Evolutionary conservation across 164 flowering plant species (phyloP).

Genomic region (Liquidambar formosana): DNA sequence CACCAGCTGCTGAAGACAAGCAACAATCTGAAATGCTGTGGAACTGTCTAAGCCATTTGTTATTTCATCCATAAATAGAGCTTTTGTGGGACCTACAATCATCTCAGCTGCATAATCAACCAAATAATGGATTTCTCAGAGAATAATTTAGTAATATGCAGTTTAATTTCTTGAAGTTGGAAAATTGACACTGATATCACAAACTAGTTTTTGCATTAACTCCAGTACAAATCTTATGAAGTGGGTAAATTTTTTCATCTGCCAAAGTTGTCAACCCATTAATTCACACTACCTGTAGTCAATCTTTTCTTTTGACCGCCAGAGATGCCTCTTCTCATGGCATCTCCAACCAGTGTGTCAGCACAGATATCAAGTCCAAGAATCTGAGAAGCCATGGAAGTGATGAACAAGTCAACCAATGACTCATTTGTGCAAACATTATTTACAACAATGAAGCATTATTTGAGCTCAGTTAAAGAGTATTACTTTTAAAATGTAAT

Average conservation of each 20-base stretch:
- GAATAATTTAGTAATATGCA: not conserved
- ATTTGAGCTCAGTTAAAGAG: constrained; percentile 1
- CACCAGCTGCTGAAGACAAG: constrained; percentile 47
- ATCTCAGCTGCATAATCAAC: constrained; percentile 42
- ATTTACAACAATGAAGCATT: not conserved
- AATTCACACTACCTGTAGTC: constrained; percentile 53
- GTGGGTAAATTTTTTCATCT: too few species aligned
- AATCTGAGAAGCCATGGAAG: constrained; percentile 36
- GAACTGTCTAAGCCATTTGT: constrained; percentile 59
- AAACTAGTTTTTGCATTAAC: too few species aligned
- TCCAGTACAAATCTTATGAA: too few species aligned
- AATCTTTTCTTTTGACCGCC: constrained; percentile 77
- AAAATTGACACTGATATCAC: too few species aligned
- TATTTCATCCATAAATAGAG: constrained; percentile 52
- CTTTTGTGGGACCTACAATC: constrained; percentile 54
- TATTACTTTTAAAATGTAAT: constrained; percentile 66
- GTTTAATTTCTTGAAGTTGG: not conserved
- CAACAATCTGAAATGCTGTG: constrained; percentile 47
- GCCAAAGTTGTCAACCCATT: not conserved
- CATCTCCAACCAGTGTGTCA: constrained; percentile 68
- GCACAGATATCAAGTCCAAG: constrained; percentile 74
- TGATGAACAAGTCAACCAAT: not conserved
- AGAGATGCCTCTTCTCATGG: constrained; percentile 75
- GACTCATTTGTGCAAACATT: not conserved
- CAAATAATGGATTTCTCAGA: not conserved